phyloP scores from a whole-genome alignment of 2,329 filamentous ascomycete species.

The Canariomyces notabilis region DNA sequence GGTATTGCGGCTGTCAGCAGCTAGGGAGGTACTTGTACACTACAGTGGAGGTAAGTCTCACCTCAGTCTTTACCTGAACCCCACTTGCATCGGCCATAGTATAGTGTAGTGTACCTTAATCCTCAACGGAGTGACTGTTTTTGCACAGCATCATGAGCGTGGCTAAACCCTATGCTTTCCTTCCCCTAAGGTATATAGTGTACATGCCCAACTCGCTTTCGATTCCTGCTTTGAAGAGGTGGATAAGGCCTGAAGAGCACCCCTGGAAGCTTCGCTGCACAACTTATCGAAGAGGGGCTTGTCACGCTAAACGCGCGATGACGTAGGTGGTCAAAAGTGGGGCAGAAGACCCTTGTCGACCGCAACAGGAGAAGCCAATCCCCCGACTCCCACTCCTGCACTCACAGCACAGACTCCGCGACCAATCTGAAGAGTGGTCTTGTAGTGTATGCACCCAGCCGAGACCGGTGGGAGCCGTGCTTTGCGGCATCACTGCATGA shows the following conservation, averaged over 20 bases:
- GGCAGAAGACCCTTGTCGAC: conserved; percentile 11
- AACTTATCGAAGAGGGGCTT: background rate
- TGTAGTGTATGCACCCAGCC: no score
- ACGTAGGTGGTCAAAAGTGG: conserved; percentile 16
- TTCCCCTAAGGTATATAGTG: no score
- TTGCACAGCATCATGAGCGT: background rate
- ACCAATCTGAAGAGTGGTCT: background rate
- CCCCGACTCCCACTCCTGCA: background rate
- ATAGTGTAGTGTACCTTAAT: no score
- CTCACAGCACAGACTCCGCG: background rate
- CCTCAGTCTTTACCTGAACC: no score
- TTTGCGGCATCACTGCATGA: no score
- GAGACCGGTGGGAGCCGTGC: no score
- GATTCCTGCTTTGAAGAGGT: no score
- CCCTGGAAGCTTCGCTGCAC: background rate
- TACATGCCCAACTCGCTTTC: no score
- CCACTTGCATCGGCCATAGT: no score
- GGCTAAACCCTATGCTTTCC: background rate
- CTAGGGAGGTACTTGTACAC: no score
- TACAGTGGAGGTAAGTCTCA: no score
- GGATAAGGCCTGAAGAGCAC: background rate
- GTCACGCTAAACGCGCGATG: conserved; percentile 11
- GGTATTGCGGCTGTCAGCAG: background rate
- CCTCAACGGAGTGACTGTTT: no score
- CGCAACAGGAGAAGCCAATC: background rate